phyloP scores from a whole-genome alignment of 2,329 filamentous ascomycete genomes.

The Ophiocordyceps robertsii region DNA sequence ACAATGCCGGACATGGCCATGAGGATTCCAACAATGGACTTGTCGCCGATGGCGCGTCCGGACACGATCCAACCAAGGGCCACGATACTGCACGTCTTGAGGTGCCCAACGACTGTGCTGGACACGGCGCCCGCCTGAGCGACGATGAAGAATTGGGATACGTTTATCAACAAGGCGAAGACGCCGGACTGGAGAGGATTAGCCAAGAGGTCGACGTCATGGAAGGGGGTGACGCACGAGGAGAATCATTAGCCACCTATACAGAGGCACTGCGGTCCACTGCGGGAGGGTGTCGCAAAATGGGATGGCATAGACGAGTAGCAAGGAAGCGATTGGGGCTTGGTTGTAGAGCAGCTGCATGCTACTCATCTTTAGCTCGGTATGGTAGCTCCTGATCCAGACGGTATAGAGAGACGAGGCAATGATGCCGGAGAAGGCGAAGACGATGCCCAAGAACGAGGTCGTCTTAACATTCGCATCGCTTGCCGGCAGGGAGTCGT shows the following conservation, averaged over 20 bases:
- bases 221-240: constrained; percentile 28
- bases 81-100: constrained; percentile 55
- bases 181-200: constrained; percentile 36
- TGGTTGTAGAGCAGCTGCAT: constrained; percentile 60
- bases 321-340: constrained; percentile 46
- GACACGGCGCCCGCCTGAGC: constrained; percentile 49
- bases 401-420: constrained; percentile 58
- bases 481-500: constrained; percentile 42
- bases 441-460: constrained; percentile 44
- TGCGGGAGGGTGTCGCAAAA: constrained; percentile 50
- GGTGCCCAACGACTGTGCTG: constrained; percentile 51
- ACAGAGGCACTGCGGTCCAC: constrained; percentile 35
- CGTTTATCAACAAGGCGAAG: constrained; percentile 52
- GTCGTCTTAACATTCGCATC: constrained; percentile 40
- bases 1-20: constrained; percentile 44
- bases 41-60: constrained; percentile 41
- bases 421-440: constrained; percentile 49
- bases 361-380: constrained; percentile 51
- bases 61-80: constrained; percentile 46
- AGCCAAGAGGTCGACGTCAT: background rate
- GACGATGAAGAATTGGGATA: constrained; percentile 50
- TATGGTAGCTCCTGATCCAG: constrained; percentile 53
- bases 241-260: constrained; percentile 43
- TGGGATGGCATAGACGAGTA: constrained; percentile 53
- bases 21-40: constrained; percentile 38